phyloP scores from a whole-genome alignment of 441 rosid genomes.

The Pelargonium fulgidum region DNA sequence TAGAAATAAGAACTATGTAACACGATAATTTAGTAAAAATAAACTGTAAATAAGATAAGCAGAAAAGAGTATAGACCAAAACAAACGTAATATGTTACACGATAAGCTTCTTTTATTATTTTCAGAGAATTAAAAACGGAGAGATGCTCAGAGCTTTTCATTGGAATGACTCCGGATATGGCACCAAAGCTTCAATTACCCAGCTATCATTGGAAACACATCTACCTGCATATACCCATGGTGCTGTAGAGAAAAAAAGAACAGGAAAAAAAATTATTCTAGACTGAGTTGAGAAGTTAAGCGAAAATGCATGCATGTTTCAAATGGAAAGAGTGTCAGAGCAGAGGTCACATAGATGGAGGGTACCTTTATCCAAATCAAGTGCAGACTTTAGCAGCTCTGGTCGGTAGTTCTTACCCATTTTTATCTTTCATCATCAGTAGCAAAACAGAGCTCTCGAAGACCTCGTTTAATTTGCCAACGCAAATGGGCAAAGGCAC shows the following conservation, averaged over 20 bases:
- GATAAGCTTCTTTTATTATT: slow-evolving; percentile 8
- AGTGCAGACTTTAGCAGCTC: slow-evolving; percentile 20
- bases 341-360: not conserved
- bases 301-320: not conserved
- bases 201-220: not conserved
- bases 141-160: slow-evolving; percentile 7
- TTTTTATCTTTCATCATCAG: slow-evolving; percentile 25
- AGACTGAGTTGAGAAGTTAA: not conserved
- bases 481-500: slow-evolving; percentile 36
- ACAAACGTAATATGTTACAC: slow-evolving; percentile 13
- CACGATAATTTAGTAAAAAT: not conserved
- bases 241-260: slow-evolving; percentile 17
- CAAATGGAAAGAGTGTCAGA: not conserved
- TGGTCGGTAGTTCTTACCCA: slow-evolving; percentile 13
- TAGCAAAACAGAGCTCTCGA: slow-evolving; percentile 22
- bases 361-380: slow-evolving; percentile 24
- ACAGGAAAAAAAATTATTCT: not conserved
- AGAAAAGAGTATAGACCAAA: not conserved
- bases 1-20: too few relatives aligned
- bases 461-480: slow-evolving; percentile 20
- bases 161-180: not conserved
- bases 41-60: not conserved
- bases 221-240: slow-evolving; percentile 1
- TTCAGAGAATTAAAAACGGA: not conserved
- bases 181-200: slow-evolving; percentile 10